A percentile compares a stretch with the other conserved stretches of the same genome.
Evolutionary conservation across 1,139 yeast species (phyloP).

Genomic region (Saccharomyces hybrid): DNA sequence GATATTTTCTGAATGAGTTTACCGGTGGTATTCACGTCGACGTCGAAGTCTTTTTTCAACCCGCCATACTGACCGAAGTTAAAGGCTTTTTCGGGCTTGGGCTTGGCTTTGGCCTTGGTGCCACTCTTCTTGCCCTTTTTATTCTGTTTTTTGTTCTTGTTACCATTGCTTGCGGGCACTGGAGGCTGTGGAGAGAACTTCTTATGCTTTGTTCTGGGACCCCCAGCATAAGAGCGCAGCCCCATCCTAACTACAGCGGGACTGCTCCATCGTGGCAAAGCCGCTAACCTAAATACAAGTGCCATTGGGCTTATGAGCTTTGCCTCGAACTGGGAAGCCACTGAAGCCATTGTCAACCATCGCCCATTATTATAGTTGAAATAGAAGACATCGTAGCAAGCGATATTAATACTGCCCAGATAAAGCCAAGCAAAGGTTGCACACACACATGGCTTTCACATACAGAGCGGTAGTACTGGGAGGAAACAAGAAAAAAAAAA

Average conservation of each 20-base stretch:
- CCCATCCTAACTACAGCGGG: neutral
- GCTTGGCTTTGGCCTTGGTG: neutral
- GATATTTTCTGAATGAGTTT: constrained; percentile 41
- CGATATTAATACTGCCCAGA: neutral
- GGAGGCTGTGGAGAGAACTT: neutral
- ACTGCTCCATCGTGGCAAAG: neutral
- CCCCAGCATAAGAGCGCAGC: neutral
- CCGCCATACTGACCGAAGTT: constrained; percentile 21
- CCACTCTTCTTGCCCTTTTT: neutral
- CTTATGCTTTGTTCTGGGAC: neutral
- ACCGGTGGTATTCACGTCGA: constrained; percentile 7
- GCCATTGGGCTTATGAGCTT: neutral
- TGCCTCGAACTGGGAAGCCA: neutral
- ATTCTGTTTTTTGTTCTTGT: neutral
- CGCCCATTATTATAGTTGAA: neutral
- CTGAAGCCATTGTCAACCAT: too few species aligned
- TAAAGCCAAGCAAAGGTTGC: too few species aligned
- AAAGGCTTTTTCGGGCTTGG: neutral
- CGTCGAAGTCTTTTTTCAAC: constrained; percentile 15
- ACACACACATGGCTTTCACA: too few species aligned
- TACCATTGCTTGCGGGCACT: neutral
- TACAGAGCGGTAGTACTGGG: neutral
- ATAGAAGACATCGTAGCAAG: neutral
- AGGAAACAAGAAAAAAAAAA: too few species aligned
- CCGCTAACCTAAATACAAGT: neutral